Percentiles rank a stretch among this genome's conserved stretches.
Conservation (phyloP, 1,284 basidiomycete genomes). For the Sporisorium graminicola region DNA sequence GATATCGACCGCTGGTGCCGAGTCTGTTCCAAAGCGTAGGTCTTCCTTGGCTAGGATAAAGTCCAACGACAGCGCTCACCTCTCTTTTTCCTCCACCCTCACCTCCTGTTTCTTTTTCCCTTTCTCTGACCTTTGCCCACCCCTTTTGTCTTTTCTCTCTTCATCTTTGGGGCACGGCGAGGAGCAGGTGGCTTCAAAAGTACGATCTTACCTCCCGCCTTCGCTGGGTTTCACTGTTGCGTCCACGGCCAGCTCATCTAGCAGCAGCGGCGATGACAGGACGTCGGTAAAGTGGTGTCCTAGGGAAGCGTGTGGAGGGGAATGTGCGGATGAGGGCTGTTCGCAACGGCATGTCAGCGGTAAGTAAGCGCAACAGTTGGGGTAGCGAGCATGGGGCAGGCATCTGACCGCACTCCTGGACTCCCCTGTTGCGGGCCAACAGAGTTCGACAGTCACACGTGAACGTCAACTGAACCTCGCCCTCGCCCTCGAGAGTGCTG, state of each 20-base stretch:
- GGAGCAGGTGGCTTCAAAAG: constrained; percentile 20
- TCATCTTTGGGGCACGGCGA: neutral
- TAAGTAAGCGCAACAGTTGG: constrained; percentile 5
- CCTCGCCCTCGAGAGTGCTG: no score
- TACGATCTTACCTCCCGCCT: constrained; percentile 34
- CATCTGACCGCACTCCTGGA: neutral
- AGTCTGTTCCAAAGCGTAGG: constrained; percentile 43
- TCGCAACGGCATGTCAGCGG: constrained; percentile 28
- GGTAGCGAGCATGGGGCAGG: neutral
- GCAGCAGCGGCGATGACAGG: constrained; percentile 9
- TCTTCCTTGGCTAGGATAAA: neutral
- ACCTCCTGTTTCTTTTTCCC: neutral
- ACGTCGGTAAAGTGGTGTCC: constrained; percentile 36
- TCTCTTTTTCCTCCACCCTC: neutral
- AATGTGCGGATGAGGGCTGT: constrained; percentile 17
- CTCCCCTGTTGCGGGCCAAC: neutral
- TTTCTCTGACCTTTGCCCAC: constrained; percentile 1
- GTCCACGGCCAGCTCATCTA: neutral
- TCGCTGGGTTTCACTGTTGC: constrained; percentile 14
- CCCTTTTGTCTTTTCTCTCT: neutral
- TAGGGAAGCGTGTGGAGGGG: constrained; percentile 28
- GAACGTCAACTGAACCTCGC: neutral
- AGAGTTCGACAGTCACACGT: neutral
- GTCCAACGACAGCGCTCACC: constrained; percentile 8
- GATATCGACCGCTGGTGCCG: constrained; percentile 41